A percentile compares a stretch with the other conserved stretches of the same genome.
Evolutionary conservation across 257 asterid genomes (phyloP).

Genomic region (Solanum tacnaense): DNA sequence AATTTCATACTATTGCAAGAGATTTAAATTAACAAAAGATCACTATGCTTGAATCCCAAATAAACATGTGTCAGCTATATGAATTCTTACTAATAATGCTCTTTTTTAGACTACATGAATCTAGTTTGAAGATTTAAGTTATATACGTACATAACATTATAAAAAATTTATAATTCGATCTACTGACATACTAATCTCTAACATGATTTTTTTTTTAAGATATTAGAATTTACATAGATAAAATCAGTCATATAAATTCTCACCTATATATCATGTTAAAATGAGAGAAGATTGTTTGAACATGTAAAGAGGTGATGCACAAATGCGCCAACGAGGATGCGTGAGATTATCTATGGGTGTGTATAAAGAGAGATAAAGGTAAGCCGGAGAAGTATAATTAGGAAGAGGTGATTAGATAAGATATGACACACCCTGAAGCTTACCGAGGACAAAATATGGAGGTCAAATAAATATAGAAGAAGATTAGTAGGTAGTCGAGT

Average conservation of each 20-base stretch:
- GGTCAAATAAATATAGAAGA: too few species aligned
- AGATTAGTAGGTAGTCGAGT: not conserved
- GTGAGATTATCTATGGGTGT: not conserved
- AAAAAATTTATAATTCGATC: not conserved
- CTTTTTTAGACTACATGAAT: not conserved
- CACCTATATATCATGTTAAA: not conserved
- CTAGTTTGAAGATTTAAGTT: not conserved
- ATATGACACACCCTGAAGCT: not conserved
- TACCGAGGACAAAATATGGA: not conserved
- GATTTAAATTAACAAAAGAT: not conserved
- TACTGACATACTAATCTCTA: not conserved
- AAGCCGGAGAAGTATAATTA: too few species aligned
- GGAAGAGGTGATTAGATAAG: not conserved
- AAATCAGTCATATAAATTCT: not conserved
- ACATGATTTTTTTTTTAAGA: not conserved
- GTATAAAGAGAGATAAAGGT: not conserved
- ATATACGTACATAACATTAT: not conserved
- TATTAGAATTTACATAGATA: too few species aligned
- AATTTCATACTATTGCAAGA: not conserved
- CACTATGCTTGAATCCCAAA: not conserved
- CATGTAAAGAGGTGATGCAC: too few species aligned
- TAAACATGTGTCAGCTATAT: not conserved
- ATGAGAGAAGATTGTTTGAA: too few species aligned
- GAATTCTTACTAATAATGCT: not conserved
- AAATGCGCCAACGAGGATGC: too few species aligned